Evolutionary conservation across 129 eudicot genomes (phyloP).

Genomic region (Helianthus tuberosus): DNA sequence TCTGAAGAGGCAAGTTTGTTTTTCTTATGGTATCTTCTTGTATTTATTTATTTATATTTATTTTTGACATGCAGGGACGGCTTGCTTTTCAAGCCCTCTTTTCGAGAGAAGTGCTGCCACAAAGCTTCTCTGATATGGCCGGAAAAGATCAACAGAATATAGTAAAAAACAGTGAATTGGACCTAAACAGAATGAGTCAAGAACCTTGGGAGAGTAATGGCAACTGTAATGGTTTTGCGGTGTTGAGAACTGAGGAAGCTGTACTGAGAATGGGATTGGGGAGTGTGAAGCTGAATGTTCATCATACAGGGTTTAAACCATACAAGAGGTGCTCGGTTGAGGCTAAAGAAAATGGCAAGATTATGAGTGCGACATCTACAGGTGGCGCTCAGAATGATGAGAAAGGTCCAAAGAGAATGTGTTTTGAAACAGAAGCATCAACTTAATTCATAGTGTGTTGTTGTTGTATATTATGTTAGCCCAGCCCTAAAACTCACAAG

Average conservation of each 20-base stretch:
- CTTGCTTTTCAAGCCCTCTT: conserved; percentile 90
- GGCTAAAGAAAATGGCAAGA: conserved; percentile 62
- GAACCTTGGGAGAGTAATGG: conserved; percentile 35
- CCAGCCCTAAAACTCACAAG: conserved; percentile 42
- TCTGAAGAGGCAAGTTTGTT: conserved; percentile 79
- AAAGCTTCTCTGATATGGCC: conserved; percentile 59
- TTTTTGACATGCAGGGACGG: conserved; percentile 61
- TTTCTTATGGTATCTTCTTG: background rate
- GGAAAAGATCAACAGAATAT: conserved; percentile 27
- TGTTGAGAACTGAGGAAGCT: conserved; percentile 45
- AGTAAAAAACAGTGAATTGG: conserved; percentile 37
- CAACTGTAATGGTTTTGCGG: conserved; percentile 7
- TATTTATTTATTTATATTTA: background rate
- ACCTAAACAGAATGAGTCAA: conserved; percentile 49
- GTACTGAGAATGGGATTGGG: conserved; percentile 47
- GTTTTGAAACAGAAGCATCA: conserved; percentile 71
- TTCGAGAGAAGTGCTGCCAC: conserved; percentile 76
- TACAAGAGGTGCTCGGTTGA: conserved; percentile 90
- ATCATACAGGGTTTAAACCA: conserved; percentile 88
- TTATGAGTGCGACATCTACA: conserved; percentile 24
- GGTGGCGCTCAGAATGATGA: conserved; percentile 52
- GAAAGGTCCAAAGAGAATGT: conserved; percentile 74
- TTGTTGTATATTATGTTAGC: conserved; percentile 33
- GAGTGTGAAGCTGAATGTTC: conserved; percentile 48
- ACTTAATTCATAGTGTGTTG: conserved; percentile 31